Evolutionary conservation across 2,329 filamentous ascomycete genomes (phyloP), one percentile per base, ranked within the genome.

Genomic region (Pleurostoma richardsiae): DNA sequence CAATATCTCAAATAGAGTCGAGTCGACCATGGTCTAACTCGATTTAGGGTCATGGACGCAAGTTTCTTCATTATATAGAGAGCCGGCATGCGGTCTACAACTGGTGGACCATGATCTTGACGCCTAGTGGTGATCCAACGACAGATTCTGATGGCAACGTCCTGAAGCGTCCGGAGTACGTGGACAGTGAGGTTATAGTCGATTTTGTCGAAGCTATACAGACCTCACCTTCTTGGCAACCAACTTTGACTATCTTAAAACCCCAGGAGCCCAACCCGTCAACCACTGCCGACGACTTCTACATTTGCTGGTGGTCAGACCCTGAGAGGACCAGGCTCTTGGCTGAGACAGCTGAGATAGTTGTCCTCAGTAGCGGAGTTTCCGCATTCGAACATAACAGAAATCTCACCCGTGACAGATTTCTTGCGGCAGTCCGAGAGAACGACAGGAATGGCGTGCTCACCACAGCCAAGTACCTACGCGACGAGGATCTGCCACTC

Each of bases 141-240:
- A n/a, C 8, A 36, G 33, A 36, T 36, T 8, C 8, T 2, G 8
- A 31, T 39, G 36, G 28, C 28, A 30, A 40, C 38, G 10, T 5
- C 4, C 6, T 11, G 4, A 29, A 38, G 38, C 38, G 31, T 28
- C 46, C 46, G 6, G 38, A 44, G 27, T 40, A 48, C 36, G 39
- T 48, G 3, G 46, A 48, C 10, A 48, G 46, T 30, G 46, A 48
- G 29, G 42, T 48, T 2, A 41, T 48, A 26, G 39, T 48, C 30
- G 46, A 48, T 38, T 40, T 48, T 29, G 30, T 39, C 30, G 46
- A 48, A 26, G 29, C 46, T 2, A 44, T 31, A 29, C 41, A 48
- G 42, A n/a, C 41, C 0, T 30, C 39, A 7, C 42, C 45, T 27
- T 33, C 36, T 30, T 47, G 45, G 45, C 10, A 42, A 36, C 45